A percentile compares a stretch with the other conserved stretches of the same genome.
Evolutionary conservation across 306 rosid species (phyloP).

Genomic region (Malus asiatica): DNA sequence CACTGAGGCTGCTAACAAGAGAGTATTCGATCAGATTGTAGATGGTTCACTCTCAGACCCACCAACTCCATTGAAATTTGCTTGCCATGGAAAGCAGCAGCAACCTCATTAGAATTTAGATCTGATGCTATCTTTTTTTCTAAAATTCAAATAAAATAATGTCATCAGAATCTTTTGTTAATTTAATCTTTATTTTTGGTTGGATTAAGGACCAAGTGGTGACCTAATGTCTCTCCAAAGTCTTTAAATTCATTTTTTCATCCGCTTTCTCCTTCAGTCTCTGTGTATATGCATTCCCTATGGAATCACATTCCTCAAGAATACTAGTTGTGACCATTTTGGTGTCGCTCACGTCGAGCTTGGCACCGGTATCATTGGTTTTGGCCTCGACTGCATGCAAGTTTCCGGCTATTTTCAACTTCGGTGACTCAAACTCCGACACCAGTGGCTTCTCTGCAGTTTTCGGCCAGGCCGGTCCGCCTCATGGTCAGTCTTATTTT

Average conservation of each 20-base stretch:
- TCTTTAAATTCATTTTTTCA: not conserved
- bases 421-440: slow-evolving; percentile 88
- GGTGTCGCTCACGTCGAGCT: slow-evolving; percentile 3
- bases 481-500: slow-evolving; percentile 59
- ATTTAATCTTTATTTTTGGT: not conserved
- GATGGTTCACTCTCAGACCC: slow-evolving; percentile 47
- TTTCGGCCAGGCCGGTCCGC: slow-evolving; percentile 64
- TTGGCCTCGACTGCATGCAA: slow-evolving; percentile 31
- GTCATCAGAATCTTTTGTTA: not conserved
- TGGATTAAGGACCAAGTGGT: not conserved
- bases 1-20: slow-evolving; percentile 47
- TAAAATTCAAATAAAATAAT: not conserved
- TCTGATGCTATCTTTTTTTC: not conserved
- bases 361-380: not conserved
- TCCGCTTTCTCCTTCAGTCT: not conserved
- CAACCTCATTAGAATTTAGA: not conserved
- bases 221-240: not conserved
- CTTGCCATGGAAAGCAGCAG: slow-evolving; percentile 12
- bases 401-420: slow-evolving; percentile 76
- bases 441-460: slow-evolving; percentile 92
- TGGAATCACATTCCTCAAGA: slow-evolving; percentile 17
- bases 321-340: slow-evolving; percentile 4
- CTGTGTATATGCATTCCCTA: not conserved
- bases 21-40: slow-evolving; percentile 41
- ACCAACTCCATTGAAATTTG: slow-evolving; percentile 36